Evolutionary conservation across 768 basidiomycete genomes (phyloP).

Genomic region (Pleurotus tuber-regium): DNA sequence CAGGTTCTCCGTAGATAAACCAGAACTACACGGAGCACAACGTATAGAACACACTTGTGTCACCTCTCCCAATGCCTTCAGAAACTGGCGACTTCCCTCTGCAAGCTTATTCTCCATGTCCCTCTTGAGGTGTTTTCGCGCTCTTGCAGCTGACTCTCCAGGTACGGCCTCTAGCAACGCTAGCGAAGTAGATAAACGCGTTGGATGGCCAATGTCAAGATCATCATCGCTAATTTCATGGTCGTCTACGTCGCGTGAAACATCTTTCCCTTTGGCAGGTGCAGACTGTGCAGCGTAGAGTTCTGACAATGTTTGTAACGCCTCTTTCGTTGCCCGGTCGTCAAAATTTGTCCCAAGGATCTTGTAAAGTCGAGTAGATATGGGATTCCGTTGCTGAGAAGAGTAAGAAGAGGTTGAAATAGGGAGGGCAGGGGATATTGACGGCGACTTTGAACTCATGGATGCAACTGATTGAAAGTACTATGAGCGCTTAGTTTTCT

Average conservation of each 20-base stretch:
- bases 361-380: constrained; percentile 88
- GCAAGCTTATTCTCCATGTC: constrained; percentile 85
- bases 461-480: background rate
- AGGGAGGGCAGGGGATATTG: constrained; percentile 19
- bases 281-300: constrained; percentile 51
- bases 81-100: constrained; percentile 78
- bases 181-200: constrained; percentile 10
- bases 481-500: constrained; percentile 6
- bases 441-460: background rate
- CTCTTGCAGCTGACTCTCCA: constrained; percentile 68
- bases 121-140: constrained; percentile 74
- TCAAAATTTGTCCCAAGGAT: constrained; percentile 80
- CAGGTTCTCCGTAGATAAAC: constrained; percentile 6
- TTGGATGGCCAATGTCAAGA: constrained; percentile 10
- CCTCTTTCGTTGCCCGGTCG: constrained; percentile 75
- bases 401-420: constrained; percentile 15
- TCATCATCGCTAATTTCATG: constrained; percentile 32
- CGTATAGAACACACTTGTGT: constrained; percentile 69
- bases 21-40: background rate
- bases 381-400: constrained; percentile 52
- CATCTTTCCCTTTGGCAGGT: constrained; percentile 32
- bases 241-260: constrained; percentile 23
- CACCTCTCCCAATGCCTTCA: constrained; percentile 84
- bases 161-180: constrained; percentile 34
- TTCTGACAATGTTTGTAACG: constrained; percentile 78